Evolutionary conservation across 805 yeast genomes (phyloP), one percentile per base, ranked within the genome.

Genomic region (Kodamaea hsintzibuensis): DNA sequence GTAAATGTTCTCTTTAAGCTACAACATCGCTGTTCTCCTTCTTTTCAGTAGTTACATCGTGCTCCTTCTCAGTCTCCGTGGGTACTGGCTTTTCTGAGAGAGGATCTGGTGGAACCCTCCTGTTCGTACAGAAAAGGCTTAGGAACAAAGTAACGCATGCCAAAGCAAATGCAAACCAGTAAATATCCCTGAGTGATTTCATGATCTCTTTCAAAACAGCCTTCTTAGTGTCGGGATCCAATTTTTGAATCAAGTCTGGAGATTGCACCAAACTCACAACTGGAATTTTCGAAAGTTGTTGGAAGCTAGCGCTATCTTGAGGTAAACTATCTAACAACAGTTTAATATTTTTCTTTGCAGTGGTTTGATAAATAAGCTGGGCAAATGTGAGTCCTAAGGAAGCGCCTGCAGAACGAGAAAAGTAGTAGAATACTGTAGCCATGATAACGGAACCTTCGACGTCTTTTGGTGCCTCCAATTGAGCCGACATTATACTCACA

Each of bases 381-480:
- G 71, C 69, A 10, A 71, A 39, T 1, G 65, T 60, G 18, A 69
- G 66, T 12, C 71, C 67, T 7, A 73, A 52, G 2, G 73, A 67
- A 1, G 74, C 73, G 8, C 71, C 74, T 7, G 64, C 40, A 1
- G 74, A 63, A 53, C 67, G 66, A 50, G 60, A 62, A 60, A 79
- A 80, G 56, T 74, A 72, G 53, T 79, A 52, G 49, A 75, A 69
- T 0, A 83, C 65, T 4, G 84, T 80, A 1, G 81, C 71, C 64
- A 81, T 62, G 47, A 82, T 79, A 6, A 73, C 70, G 2, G 79
- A 74, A 13, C 85, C 86, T 6, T 47, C 49, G 12, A 80, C 74
- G 1, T 70, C 63, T 55, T 81, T 78, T 35, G 86, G 84, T 9
- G 83, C 82, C 18, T 73, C 66, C 7, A 82, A 63, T 59, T 82